Conservation (phyloP, 116 monocot species). For the Thalassia testudinum region DNA sequence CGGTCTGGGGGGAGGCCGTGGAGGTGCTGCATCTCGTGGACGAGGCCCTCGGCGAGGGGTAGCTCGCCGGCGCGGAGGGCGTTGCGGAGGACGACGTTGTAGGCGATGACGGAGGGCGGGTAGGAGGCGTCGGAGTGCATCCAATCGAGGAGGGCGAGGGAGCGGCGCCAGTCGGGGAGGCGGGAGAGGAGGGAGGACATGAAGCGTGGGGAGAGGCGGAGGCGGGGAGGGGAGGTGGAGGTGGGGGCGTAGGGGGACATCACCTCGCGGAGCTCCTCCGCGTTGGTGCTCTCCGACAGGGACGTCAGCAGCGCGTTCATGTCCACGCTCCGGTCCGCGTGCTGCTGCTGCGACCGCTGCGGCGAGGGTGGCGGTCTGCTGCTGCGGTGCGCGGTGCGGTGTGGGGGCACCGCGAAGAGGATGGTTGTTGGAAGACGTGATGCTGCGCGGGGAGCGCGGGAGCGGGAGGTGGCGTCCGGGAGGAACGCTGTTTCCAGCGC, state of each 20-base stretch:
- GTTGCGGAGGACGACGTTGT: conserved; percentile 81
- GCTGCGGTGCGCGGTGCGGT: too few relatives aligned
- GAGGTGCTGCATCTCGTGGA: conserved; percentile 46
- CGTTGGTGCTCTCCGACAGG: conserved; percentile 25
- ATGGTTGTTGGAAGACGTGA: too few relatives aligned
- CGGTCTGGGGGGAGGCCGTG: conserved; percentile 42
- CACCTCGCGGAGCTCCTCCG: conserved; percentile 37
- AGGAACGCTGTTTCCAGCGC: too few relatives aligned
- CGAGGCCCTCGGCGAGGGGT: conserved; percentile 50
- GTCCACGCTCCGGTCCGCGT: conserved; percentile 51
- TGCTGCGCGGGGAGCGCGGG: too few relatives aligned
- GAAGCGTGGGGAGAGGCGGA: conserved; percentile 58
- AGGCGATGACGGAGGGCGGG: conserved; percentile 41
- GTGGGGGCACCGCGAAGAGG: too few relatives aligned
- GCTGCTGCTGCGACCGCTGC: conserved; percentile 4
- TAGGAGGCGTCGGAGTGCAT: conserved; percentile 36
- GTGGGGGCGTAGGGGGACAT: conserved; percentile 46
- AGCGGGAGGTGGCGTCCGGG: too few relatives aligned
- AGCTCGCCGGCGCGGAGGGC: conserved; percentile 42
- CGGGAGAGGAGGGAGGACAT: conserved; percentile 66
- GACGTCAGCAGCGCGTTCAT: conserved; percentile 36
- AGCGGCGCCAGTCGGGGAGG: conserved; percentile 50
- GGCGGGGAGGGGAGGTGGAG: not conserved
- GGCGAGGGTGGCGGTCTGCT: not conserved
- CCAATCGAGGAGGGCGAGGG: conserved; percentile 91